Evolutionary conservation across 768 basidiomycete species (phyloP).

Genomic region (Ramaria sp.): DNA sequence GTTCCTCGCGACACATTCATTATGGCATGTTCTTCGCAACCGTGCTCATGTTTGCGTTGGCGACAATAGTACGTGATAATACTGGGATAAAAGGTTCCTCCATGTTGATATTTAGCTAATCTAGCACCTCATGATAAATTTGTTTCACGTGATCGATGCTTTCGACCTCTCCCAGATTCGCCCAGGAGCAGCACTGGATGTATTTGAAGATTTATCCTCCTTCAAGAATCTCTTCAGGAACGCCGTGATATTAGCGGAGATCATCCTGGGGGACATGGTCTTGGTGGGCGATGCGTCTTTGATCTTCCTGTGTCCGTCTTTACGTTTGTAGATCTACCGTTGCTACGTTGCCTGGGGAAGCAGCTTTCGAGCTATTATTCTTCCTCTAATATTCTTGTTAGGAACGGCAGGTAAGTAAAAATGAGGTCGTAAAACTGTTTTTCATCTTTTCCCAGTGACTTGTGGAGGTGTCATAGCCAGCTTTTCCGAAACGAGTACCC

Average conservation of each 20-base stretch:
- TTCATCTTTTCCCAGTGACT: background rate
- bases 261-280: background rate
- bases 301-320: background rate
- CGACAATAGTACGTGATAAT: background rate
- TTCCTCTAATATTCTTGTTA: background rate
- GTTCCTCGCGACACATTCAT: background rate
- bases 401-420: conserved; percentile 1
- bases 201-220: background rate
- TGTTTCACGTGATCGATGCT: background rate
- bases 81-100: background rate
- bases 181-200: background rate
- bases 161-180: background rate
- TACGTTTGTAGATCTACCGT: conserved; percentile 5
- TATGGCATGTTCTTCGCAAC: background rate
- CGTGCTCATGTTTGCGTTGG: background rate
- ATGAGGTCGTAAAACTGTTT: background rate
- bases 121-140: background rate
- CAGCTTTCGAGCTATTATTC: background rate
- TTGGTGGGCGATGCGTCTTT: background rate
- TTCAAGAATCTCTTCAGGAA: background rate
- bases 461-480: background rate
- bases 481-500: background rate
- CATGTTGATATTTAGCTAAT: background rate
- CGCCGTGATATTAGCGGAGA: background rate
- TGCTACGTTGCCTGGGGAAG: conserved; percentile 12